Evolutionary conservation across 495 filamentous ascomycete genomes (phyloP).

Genomic region (Astrothelium subdiscretum): DNA sequence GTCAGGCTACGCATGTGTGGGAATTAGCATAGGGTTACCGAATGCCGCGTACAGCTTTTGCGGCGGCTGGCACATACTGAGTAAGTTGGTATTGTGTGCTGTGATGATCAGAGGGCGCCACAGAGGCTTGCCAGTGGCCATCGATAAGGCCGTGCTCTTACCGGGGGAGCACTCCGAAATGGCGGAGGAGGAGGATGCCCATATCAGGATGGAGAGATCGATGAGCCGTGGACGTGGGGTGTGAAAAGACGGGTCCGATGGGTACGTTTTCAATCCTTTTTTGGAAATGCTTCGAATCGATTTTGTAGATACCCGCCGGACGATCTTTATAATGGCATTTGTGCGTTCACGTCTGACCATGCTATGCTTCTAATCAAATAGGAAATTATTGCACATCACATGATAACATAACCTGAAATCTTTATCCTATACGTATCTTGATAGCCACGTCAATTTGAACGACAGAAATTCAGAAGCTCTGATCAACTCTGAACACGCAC

Average conservation of each 20-base stretch:
- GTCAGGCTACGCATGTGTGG: conserved; percentile 75
- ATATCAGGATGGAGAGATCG: conserved; percentile 32
- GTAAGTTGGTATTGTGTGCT: conserved; percentile 64
- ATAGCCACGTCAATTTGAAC: too few relatives aligned
- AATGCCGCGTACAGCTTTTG: conserved; percentile 58
- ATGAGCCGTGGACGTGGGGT: conserved; percentile 16
- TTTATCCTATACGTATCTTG: too few relatives aligned
- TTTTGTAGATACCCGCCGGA: conserved; percentile 7
- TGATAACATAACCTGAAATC: too few relatives aligned
- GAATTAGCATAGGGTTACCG: conserved; percentile 63
- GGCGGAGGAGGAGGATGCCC: conserved; percentile 51
- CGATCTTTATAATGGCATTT: conserved; percentile 14
- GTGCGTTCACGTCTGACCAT: neutral
- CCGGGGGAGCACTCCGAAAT: conserved; percentile 40
- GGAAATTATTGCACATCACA: too few relatives aligned
- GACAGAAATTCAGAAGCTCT: too few relatives aligned
- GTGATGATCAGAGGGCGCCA: conserved; percentile 73
- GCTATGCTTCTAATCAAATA: neutral
- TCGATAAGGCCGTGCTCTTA: conserved; percentile 66
- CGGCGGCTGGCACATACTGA: conserved; percentile 57
- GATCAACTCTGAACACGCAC: too few relatives aligned
- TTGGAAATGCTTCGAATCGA: neutral
- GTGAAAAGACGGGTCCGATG: neutral
- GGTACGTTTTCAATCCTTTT: neutral
- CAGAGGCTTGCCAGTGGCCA: conserved; percentile 67